Evolutionary conservation across 371 early-diverging fungal genomes (phyloP), one percentile per base, ranked within the genome.

Genomic region (Blakeslea trispora): DNA sequence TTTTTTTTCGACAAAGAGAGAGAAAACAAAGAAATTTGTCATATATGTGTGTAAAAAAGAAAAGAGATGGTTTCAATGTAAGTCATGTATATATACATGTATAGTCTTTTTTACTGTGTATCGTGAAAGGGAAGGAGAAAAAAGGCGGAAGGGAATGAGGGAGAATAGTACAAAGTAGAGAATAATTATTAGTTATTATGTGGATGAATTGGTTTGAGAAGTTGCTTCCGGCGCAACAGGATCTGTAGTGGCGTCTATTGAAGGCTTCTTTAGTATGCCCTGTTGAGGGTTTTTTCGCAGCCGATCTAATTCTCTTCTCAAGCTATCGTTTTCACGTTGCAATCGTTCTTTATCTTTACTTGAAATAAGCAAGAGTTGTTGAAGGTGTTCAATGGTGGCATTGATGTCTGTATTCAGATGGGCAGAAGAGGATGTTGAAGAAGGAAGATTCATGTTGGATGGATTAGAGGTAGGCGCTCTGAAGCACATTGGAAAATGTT

Each of bases 311-410:
- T 67, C 68, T 46, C 43, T 47, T 50, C 46, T 55, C 32, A 67
- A 43, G 0, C 44, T 45, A 40, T 67, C 68, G 13, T 67, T 67
- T 50, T 67, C 68, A n/a, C 41, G 37, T 11, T 32, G 18, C 11
- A 67, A 22, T 43, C 40, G 59, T 35, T 67, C 68, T 34, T 53
- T 63, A 40, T 67, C 68, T 48, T 63, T 67, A 14, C 41, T 52
- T 17, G 68, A 59, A 3, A 15, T 11, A 3, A 63, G 10, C 21
- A 67, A 31, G 1, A 67, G 22, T 5, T 63, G 60, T 15, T 67
- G 68, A 8, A 67, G 52, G 37, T 63, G 63, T 32, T 67, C 68
- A n/a, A 63, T 56, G 1, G 63, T 67, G 1, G 45, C 13, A 21
- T 45, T 40, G 2, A 67, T 59, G 32, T 67, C 67, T n/a, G 51